Evolutionary conservation across 371 early-diverging fungal genomes (phyloP).

Genomic region (Mortierella sp.): DNA sequence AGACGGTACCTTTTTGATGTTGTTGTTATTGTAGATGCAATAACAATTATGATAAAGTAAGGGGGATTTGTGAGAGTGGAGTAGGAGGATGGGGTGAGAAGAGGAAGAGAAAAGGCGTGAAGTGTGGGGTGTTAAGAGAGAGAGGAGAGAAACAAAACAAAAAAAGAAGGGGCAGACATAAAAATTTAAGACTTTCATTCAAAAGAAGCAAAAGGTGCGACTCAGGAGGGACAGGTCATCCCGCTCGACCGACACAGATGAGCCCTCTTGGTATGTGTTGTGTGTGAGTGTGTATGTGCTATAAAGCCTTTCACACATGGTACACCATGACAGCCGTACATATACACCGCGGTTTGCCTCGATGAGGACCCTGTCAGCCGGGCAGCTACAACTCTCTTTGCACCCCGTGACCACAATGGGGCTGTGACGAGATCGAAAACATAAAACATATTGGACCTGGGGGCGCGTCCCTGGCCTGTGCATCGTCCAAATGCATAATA

Average conservation of each 20-base stretch:
- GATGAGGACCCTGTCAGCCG: neutral
- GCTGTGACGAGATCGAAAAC: neutral
- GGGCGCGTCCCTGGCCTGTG: constrained; percentile 2
- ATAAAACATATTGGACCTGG: neutral
- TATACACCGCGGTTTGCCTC: neutral
- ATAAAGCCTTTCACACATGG: neutral
- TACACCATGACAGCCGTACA: neutral
- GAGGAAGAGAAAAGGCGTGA: neutral
- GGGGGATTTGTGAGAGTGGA: neutral
- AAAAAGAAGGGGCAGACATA: neutral
- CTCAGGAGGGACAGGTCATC: neutral
- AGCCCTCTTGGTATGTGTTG: too few relatives aligned
- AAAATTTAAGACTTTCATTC: neutral
- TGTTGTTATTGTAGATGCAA: neutral
- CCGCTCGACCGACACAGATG: neutral
- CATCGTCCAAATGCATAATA: too few relatives aligned
- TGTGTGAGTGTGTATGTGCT: too few relatives aligned
- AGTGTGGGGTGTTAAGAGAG: neutral
- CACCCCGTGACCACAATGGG: neutral
- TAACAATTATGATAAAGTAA: neutral
- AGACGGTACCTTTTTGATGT: neutral
- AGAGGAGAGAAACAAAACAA: neutral
- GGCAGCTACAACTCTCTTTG: neutral
- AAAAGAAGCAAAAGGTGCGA: neutral
- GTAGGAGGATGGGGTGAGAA: neutral